These are phyloP conservation scores for Carex kokanica DNA, from an alignment of 176 grass and related monocot genomes.

Conservation along the genomic window DNA sequence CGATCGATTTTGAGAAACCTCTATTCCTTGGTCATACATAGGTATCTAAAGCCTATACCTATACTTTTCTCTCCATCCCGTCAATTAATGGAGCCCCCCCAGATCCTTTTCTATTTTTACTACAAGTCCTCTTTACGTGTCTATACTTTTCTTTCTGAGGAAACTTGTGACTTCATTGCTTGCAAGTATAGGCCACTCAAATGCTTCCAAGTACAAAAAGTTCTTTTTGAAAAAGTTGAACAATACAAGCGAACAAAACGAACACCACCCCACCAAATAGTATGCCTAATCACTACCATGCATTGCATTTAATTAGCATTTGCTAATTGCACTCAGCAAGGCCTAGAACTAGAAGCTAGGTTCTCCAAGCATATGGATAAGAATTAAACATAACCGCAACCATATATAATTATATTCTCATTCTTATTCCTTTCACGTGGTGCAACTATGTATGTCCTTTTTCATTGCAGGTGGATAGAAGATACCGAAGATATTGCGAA, in stretches of 20 bases:
- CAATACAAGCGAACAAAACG: constrained; percentile 28
- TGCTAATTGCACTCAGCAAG: constrained; percentile 36
- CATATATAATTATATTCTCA: background rate
- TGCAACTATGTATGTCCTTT: background rate
- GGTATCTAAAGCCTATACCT: constrained; percentile 31
- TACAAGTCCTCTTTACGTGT: background rate
- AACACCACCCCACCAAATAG: background rate
- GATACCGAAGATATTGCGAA: constrained; percentile 80
- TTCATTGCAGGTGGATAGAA: constrained; percentile 60
- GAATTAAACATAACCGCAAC: constrained; percentile 16
- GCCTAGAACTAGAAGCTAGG: constrained; percentile 25
- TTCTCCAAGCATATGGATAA: background rate
- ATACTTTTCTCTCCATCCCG: constrained; percentile 39
- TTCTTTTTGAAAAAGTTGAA: constrained; percentile 25
- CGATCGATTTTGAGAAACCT: constrained; percentile 88
- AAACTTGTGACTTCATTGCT: constrained; percentile 32
- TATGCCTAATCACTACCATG: constrained; percentile 7
- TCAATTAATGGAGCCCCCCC: constrained; percentile 37
- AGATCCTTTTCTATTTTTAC: constrained; percentile 37
- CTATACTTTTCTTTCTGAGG: constrained; percentile 37
- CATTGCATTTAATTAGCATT: constrained; percentile 24
- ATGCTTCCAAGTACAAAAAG: constrained; percentile 42
- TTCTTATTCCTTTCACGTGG: background rate
- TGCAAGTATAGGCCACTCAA: constrained; percentile 27
- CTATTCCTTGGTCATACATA: constrained; percentile 58